A percentile compares a stretch with the other conserved stretches of the same genome.
phyloP scores from a whole-genome alignment of 306 rosid genomes.

The Cucumis hystrix region DNA sequence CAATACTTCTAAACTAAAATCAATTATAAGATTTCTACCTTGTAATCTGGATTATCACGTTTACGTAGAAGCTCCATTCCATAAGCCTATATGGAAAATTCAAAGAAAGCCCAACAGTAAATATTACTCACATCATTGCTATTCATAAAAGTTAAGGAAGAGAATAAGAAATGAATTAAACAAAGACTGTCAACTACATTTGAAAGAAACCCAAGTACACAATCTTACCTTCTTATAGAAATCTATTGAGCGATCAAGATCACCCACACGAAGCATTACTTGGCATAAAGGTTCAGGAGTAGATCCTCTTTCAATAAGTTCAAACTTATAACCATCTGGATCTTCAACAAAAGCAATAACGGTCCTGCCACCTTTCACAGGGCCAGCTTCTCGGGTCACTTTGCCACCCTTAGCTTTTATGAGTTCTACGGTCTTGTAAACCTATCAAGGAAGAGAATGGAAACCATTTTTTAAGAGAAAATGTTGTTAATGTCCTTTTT shows the following conservation, averaged over 20 bases:
- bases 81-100: conserved; percentile 29
- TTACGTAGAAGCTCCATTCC: conserved; percentile 92
- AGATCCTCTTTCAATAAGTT: conserved; percentile 76
- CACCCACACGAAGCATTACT: conserved; percentile 97
- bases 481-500: not conserved
- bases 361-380: conserved; percentile 55
- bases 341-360: conserved; percentile 71
- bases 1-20: not conserved
- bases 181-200: not conserved
- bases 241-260: conserved; percentile 78
- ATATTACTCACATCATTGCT: not conserved
- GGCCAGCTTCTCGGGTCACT: conserved; percentile 73
- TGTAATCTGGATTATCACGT: conserved; percentile 73
- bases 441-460: conserved; percentile 30
- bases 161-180: not conserved
- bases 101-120: not conserved
- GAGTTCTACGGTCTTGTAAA: conserved; percentile 68
- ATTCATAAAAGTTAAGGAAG: not conserved
- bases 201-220: conserved; percentile 1
- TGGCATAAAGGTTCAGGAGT: conserved; percentile 85
- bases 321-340: conserved; percentile 89
- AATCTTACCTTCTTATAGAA: conserved; percentile 78
- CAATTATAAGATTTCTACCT: conserved; percentile 37
- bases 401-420: conserved; percentile 86
- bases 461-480: not conserved